Base-by-base conservation (phyloP, 257 asterid genomes). In the Petunia secreta region DNA sequence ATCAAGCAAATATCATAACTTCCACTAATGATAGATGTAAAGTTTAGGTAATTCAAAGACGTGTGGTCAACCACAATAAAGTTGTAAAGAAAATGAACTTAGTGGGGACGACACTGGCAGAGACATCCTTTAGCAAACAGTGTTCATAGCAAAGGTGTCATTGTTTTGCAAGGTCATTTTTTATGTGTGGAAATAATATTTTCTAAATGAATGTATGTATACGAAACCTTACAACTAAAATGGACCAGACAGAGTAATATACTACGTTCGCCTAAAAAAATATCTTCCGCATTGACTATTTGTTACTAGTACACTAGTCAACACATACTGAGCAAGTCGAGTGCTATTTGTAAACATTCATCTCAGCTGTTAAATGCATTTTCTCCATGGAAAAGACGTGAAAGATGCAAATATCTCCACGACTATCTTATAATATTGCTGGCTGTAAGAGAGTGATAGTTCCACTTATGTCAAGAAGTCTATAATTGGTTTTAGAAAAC, bases 11-110 rank as follows among this genome's bases (percentile, higher is more conserved):
- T 15, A 9, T 10, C 4, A 38, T 48, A 50, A 34, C 44, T 48
- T 34, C 2, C 41, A 73, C 62, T 11, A 50, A 73, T 73, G 46
- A 50, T 50, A 34, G 36, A 34, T 71, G 44, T 73, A 34, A 48
- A 50, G 62, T 50, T 48, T 50, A 71, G 50, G 77, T 50, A 71
- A 71, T 71, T 71, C 62, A 73, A 50, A 36, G 78, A 50, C 62
- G 62, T 34, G 78, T 50, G 37, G 78, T 73, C 78, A 50, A 50
- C 0, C 62, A 0, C 3, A 34, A 46, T 5, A 14, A 34, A 0
- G 37, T 10, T 50, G 2, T 50, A 50, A 11, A 5, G 62, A 50
- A 25, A 50, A 50, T 6, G 46, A 50, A 73, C 48, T 13, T 10
- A 73, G 78, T 50, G 62, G 63, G 77, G 46, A 50, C 78, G 60